Evolutionary conservation across 169 alveolate genomes (phyloP).

Genomic region (Plasmodium cynomolgi): DNA sequence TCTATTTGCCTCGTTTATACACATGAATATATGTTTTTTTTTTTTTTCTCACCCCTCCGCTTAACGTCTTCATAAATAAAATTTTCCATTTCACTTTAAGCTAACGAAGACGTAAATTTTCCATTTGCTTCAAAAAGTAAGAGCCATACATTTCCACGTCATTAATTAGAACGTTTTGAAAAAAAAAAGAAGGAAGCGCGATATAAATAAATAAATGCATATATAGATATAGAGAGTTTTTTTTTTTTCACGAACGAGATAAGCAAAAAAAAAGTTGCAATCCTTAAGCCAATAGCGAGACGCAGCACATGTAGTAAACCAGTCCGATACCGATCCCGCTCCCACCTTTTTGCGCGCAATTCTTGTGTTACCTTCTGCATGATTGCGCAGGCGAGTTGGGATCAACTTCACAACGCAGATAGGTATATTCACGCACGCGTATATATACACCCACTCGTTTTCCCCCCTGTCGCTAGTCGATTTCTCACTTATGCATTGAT

Average conservation of each 20-base stretch:
- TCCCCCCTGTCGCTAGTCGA: not conserved
- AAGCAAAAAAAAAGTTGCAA: not conserved
- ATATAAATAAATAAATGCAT: not conserved
- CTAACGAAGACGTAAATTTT: not conserved
- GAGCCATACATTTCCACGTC: not conserved
- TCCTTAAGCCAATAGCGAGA: not conserved
- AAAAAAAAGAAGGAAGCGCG: not conserved
- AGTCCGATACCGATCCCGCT: not conserved
- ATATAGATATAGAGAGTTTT: not conserved
- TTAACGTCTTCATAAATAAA: not conserved
- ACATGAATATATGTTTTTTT: not conserved
- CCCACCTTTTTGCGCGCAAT: not conserved
- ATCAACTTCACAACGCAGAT: not conserved
- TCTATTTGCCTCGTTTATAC: not conserved
- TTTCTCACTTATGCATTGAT: not conserved
- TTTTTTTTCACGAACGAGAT: not conserved
- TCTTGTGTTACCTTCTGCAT: not conserved
- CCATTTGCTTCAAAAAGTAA: not conserved
- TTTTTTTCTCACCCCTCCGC: not conserved
- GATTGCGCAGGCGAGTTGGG: not conserved
- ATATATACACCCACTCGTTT: not conserved
- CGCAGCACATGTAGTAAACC: constrained; percentile 8
- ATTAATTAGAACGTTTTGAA: not conserved
- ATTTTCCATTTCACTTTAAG: constrained; percentile 3
- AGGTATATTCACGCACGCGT: not conserved